Evolutionary conservation across 441 rosid species (phyloP), one percentile per base, ranked within the genome.

Genomic region (Pelargonium citronellum): DNA sequence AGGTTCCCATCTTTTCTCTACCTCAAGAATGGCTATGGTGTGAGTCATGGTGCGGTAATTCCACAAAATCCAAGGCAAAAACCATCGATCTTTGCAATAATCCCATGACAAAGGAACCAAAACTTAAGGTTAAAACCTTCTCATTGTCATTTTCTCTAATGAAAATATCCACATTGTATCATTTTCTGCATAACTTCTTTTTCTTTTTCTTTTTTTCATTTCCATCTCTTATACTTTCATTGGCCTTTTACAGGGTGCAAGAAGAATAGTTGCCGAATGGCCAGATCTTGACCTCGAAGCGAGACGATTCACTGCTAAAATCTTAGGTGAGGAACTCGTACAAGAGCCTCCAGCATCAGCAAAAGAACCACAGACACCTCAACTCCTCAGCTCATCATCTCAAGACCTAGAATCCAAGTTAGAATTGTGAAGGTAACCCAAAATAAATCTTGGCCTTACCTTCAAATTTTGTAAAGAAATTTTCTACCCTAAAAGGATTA

Each of bases 21-120:
- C 97, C 98, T 55, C 96, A 85, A 85, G 99, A 95, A 78, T 95
- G 99, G 99, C 72, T 91, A 47, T 95, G 99, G 99, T 95, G 99
- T 63, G 99, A 95, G 73, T 95, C 98, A 24, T 95, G 99, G 99
- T 95, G 99, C 64, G 98, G 98, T 62, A 92, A 89, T 79, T 85
- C 93, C 78, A 91, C 97, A 64, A 95, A 95, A 79, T 68, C 92
- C 19, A 92, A 78, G 78, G 99, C 99, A 62, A 95, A 88, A 78
- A 95, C 99, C 20, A 91, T 95, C 43, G 99, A 95, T 77, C 95
- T 95, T 74, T 92, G 99, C 91, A 92, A 95, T 78, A 95, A 95
- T 82, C 99, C 97, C 53, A 95, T 92, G 99, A 95, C 98, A 43
- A 95, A 95, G 79, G 99, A 95, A 77, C 99, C 99, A 64, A 95